Conservation (phyloP, 371 early-diverging fungal genomes). For the Mucor plumbeus region DNA sequence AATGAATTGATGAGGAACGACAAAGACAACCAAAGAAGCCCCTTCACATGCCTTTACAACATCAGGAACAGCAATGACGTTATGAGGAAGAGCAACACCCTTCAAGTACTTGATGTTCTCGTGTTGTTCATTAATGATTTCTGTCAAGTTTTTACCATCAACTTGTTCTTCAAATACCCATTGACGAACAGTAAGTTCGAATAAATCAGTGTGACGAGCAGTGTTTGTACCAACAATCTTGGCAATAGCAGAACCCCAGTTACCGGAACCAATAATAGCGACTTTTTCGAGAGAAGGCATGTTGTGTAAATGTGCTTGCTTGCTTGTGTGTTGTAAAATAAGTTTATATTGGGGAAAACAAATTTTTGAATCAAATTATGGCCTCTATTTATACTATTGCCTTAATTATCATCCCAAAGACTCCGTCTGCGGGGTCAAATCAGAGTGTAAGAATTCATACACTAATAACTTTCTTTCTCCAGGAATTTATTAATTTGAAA, state of each 20-base stretch:
- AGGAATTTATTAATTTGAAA: not conserved
- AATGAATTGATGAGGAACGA: slow-evolving; percentile 97
- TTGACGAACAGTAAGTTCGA: slow-evolving; percentile 85
- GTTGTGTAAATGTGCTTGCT: not conserved
- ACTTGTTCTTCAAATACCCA: slow-evolving; percentile 94
- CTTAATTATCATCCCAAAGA: not conserved
- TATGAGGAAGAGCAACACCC: slow-evolving; percentile 81
- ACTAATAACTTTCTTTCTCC: not conserved
- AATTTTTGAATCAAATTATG: slow-evolving; percentile 6
- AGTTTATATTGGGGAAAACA: not conserved
- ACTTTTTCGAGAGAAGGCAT: slow-evolving; percentile 15
- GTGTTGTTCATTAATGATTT: slow-evolving; percentile 93
- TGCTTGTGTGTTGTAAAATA: not conserved
- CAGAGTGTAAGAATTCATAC: not conserved
- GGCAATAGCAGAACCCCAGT: slow-evolving; percentile 98
- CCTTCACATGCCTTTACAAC: slow-evolving; percentile 75
- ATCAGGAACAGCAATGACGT: slow-evolving; percentile 75
- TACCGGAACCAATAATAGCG: slow-evolving; percentile 84
- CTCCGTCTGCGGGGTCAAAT: slow-evolving; percentile 13
- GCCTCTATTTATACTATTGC: slow-evolving; percentile 11
- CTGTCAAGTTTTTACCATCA: slow-evolving; percentile 84
- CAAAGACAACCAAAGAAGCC: slow-evolving; percentile 92
- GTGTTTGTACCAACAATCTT: slow-evolving; percentile 92
- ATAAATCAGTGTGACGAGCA: slow-evolving; percentile 54
- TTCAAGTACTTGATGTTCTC: slow-evolving; percentile 97